These are phyloP conservation scores for Grifola frondosa DNA, from an alignment of 1,284 basidiomycete species.

Conservation along the genomic window DNA sequence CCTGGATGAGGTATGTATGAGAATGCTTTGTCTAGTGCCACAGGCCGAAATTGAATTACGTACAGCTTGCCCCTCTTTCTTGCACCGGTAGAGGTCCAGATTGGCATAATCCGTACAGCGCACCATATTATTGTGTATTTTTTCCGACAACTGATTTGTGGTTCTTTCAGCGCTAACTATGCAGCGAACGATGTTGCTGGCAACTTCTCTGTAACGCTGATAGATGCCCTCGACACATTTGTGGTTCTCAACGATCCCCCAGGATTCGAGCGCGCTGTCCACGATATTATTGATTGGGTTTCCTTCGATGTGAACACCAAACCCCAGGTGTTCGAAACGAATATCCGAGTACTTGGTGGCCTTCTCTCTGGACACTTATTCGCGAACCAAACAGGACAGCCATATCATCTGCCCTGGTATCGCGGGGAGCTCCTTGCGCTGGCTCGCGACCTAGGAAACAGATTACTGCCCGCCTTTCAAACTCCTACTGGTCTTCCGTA, in stretches of 20 bases:
- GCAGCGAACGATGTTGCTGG: conserved; percentile 84
- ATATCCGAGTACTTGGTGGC: conserved; percentile 86
- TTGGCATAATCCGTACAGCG: conserved; percentile 74
- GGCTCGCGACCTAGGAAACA: conserved; percentile 81
- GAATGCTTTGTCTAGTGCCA: neutral
- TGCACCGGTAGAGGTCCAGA: conserved; percentile 83
- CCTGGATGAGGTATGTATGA: conserved; percentile 64
- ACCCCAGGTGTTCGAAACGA: conserved; percentile 91
- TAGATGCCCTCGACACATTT: conserved; percentile 82
- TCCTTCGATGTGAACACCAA: conserved; percentile 87
- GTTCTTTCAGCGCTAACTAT: conserved; percentile 54
- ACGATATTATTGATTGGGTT: conserved; percentile 73
- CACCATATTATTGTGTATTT: no score
- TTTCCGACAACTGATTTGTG: conserved; percentile 3
- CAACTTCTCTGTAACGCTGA: conserved; percentile 80
- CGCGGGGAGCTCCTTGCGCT: conserved; percentile 71
- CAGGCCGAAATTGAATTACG: neutral
- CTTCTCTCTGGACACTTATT: conserved; percentile 85
- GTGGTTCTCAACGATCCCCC: conserved; percentile 72
- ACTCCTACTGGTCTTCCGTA: conserved; percentile 89
- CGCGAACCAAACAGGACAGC: conserved; percentile 61
- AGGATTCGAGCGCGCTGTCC: conserved; percentile 77
- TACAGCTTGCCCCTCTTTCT: conserved; percentile 80
- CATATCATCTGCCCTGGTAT: conserved; percentile 78
- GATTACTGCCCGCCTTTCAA: conserved; percentile 85